Percentiles rank a stretch among this genome's conserved stretches.
Conservation (phyloP, 2,329 filamentous ascomycete genomes). For the Metarhizium brunneum region DNA sequence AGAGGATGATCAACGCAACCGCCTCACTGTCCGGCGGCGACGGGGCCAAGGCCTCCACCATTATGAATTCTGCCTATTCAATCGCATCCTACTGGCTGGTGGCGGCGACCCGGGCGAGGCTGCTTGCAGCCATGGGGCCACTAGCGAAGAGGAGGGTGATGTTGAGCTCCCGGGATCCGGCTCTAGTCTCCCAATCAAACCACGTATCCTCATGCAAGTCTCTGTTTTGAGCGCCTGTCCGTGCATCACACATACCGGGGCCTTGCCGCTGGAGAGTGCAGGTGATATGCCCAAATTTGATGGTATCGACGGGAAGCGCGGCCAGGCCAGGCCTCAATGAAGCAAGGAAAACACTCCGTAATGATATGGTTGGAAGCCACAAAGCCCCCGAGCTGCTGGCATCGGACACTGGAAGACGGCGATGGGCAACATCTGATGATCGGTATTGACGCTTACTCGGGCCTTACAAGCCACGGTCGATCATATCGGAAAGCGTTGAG, state of each 20-base stretch:
- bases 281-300: slow-evolving; percentile 8
- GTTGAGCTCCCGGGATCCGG: slow-evolving; percentile 8
- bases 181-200: slow-evolving; percentile 10
- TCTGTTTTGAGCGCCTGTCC: slow-evolving; percentile 8
- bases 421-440: neutral
- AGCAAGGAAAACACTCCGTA: too few species aligned
- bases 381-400: neutral
- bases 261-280: slow-evolving; percentile 4
- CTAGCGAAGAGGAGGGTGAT: neutral
- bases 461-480: too few species aligned
- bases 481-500: too few species aligned
- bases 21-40: slow-evolving; percentile 11
- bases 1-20: slow-evolving; percentile 2
- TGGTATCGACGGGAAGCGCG: neutral
- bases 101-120: slow-evolving; percentile 7
- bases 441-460: neutral
- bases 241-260: slow-evolving; percentile 5
- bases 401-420: neutral
- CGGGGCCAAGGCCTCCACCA: neutral
- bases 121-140: slow-evolving; percentile 7
- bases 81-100: neutral
- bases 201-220: slow-evolving; percentile 10
- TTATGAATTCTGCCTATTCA: slow-evolving; percentile 1
- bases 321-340: neutral
- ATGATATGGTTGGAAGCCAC: neutral